These are phyloP conservation scores for Pseudohyphozyma bogoriensis DNA, from an alignment of 768 basidiomycete species.

Conservation along the genomic window DNA sequence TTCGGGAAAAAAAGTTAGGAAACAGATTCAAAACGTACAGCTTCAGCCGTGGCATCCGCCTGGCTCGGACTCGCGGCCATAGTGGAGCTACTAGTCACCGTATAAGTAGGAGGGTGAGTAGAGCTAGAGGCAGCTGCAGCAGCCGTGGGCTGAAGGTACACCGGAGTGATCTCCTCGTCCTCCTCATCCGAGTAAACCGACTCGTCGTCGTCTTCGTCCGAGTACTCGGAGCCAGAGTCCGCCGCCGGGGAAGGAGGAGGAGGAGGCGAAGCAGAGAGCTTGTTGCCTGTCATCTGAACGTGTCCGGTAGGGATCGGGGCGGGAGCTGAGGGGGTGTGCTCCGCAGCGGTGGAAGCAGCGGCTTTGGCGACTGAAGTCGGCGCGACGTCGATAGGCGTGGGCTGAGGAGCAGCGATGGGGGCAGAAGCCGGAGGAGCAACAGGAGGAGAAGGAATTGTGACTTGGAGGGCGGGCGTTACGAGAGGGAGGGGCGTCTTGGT, in stretches of 20 bases:
- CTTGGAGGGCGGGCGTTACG: too few species aligned
- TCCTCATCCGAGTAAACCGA: not conserved
- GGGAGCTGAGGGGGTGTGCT: not conserved
- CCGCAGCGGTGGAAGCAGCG: not conserved
- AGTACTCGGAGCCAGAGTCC: constrained; percentile 4
- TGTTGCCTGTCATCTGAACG: too few species aligned
- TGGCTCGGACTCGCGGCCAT: constrained; percentile 5
- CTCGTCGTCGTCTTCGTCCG: constrained; percentile 6
- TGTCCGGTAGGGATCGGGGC: too few species aligned
- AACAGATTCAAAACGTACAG: constrained; percentile 3
- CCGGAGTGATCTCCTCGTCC: too few species aligned
- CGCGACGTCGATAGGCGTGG: not conserved
- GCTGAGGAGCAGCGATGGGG: too few species aligned
- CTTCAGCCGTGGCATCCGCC: constrained; percentile 15
- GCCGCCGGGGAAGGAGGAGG: too few species aligned
- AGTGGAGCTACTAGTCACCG: constrained; percentile 10
- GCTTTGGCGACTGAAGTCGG: not conserved
- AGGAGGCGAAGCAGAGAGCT: too few species aligned
- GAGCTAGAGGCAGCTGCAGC: not conserved
- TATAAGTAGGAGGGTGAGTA: not conserved
- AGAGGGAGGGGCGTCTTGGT: too few species aligned
- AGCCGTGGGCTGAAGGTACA: not conserved
- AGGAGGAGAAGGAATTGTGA: too few species aligned
- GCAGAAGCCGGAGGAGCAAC: too few species aligned
- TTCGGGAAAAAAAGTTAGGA: not conserved